Evolutionary conservation across 305 asterid genomes (phyloP), one percentile per base, ranked within the genome.

Genomic region (Stenogyne calaminthoides): DNA sequence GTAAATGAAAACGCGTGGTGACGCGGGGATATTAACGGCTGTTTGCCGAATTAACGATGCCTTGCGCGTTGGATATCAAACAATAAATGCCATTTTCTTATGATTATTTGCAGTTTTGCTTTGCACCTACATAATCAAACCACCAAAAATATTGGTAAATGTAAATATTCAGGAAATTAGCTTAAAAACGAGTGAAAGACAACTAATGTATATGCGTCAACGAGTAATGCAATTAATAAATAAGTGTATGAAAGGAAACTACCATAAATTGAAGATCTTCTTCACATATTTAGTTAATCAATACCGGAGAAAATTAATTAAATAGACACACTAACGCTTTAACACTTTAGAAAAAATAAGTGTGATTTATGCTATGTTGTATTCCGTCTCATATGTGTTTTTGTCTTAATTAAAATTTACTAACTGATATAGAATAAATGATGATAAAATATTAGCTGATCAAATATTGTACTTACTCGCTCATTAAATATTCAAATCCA

Each of bases 1-100:
- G 2, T 25, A 9, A 67, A 67, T 18, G 9, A 59, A 55, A 70
- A 67, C 82, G 78, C 82, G 82, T 77, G 16, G 19, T 49, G 34
- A 65, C 71, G 73, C 63, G 56, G 15, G 64, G 2, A 7, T 4
- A 18, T 42, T 65, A 47, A 77, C 69, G 73, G 20, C 76, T 15
- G 44, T 64, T 64, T 29, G 40, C n/a, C 64, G 42, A 69, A 22
- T 68, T 52, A 36, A 36, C 73, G 65, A 39, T 49, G 64, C 51
- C 36, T 34, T 34, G 20, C 58, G 70, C 70, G 70, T 44, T 44
- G 10, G 22, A 20, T 64, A 16, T 63, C 2, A 58, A 18, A 55
- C 14, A 20, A 59, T 25, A 27, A 58, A 27, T 27, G 44, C n/a
- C 44, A 51, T 8, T 15, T 51, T 51, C 57, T 51, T 51, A 15